Evolutionary conservation across 2,329 filamentous ascomycete genomes (phyloP), one percentile per base, ranked within the genome.

Genomic region (Myrmaecium sp.): DNA sequence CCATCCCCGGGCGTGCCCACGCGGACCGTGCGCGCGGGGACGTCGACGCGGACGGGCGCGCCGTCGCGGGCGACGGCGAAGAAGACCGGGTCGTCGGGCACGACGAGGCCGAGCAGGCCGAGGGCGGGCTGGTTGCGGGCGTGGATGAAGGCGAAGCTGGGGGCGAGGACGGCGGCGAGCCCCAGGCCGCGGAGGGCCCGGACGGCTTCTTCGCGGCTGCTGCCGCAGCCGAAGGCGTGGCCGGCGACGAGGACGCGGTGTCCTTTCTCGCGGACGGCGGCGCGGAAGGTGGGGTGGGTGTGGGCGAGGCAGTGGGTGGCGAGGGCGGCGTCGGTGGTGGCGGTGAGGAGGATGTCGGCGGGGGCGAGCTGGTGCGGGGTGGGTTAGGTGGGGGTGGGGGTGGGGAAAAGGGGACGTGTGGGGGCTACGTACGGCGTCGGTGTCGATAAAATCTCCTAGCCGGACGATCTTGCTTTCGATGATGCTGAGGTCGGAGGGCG

Each of bases 101-200:
- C 47, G 2, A 40, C 43, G 25, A 62, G 55, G 0, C 56, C 56
- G 10, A 62, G 33, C 1, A 62, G 46, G 1, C 59, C 58, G 0
- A 62, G 37, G 18, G 44, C 57, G 0, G 58, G 54, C 41, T 56
- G 51, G 35, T 63, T 62, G 2, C 56, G 47, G 5, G 43, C 43
- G 29, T 55, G 61, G 30, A 62, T 62, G 37, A 61, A 62, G 0
- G 54, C 49, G 30, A 59, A 62, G 0, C 50, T 55, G 24, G 46
- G 38, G 1, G 55, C 57, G 28, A 62, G 58, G 1, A 62, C 54
- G 27, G 50, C 56, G 33, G 54, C 32, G 1, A 60, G 45, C n/a
- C n/a, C n/a, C n/a, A n/a, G n/a, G n/a, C n/a, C 41, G 21, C 50
- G 33, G 5, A 61, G 39, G 5, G 55, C 54, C 23, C 38, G 45